phyloP scores from a whole-genome alignment of 1,284 basidiomycete species.

The Cutaneotrichosporon sp. region DNA sequence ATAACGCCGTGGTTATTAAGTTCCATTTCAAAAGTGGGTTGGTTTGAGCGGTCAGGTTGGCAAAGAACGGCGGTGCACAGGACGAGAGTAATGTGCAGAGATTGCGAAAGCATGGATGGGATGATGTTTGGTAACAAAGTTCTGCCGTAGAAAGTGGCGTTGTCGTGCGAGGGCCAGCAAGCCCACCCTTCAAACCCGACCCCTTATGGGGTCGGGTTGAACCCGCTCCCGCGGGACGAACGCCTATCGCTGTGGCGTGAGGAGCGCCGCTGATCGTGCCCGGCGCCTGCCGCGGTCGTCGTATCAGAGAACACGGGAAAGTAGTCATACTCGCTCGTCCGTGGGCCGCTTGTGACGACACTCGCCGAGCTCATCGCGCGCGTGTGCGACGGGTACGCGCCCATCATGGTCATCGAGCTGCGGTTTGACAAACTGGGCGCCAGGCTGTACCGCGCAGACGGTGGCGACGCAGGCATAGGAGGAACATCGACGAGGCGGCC shows the following conservation, averaged over 20 bases:
- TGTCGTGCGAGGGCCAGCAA: background rate
- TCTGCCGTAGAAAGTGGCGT: background rate
- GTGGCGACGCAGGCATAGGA: background rate
- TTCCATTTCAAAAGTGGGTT: background rate
- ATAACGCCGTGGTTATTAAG: background rate
- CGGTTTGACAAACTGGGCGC: background rate
- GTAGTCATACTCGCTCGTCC: constrained; percentile 16
- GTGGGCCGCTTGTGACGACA: background rate
- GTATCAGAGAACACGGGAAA: constrained; percentile 13
- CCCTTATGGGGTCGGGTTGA: background rate
- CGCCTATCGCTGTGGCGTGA: background rate
- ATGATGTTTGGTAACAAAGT: background rate
- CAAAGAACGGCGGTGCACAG: background rate
- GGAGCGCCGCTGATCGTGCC: background rate
- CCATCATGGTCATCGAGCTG: constrained; percentile 28
- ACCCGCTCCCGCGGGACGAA: background rate
- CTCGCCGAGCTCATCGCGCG: background rate
- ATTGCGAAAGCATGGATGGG: background rate
- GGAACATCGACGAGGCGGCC: constrained; percentile 1
- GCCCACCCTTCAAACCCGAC: background rate
- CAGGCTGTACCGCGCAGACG: background rate
- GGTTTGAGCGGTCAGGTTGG: background rate
- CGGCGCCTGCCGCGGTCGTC: background rate
- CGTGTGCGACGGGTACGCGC: constrained; percentile 29
- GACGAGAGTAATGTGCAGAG: background rate